phyloP scores from a whole-genome alignment of 805 yeast species.

The Candida fluviatilis region DNA sequence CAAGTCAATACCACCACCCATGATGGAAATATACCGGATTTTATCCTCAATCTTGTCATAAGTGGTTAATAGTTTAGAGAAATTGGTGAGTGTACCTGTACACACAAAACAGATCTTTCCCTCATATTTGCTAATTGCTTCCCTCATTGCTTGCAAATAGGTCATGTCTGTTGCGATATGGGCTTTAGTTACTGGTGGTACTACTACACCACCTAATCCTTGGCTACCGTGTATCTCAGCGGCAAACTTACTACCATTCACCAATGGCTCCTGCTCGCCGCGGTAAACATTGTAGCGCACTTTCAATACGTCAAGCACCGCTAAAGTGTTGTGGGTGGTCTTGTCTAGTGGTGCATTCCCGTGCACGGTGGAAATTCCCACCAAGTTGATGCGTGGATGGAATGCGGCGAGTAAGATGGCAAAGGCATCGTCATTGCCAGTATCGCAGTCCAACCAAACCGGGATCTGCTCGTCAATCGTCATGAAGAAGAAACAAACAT shows the following conservation, averaged over 20 bases:
- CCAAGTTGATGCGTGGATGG: slow-evolving; percentile 52
- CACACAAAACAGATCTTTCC: slow-evolving; percentile 60
- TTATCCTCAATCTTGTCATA: slow-evolving; percentile 51
- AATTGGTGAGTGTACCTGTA: slow-evolving; percentile 75
- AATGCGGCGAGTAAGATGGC: slow-evolving; percentile 64
- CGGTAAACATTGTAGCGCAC: slow-evolving; percentile 57
- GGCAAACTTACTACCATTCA: slow-evolving; percentile 47
- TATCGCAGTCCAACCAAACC: slow-evolving; percentile 88
- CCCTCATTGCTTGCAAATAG: slow-evolving; percentile 33
- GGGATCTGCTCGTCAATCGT: slow-evolving; percentile 35
- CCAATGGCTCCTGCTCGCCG: slow-evolving; percentile 60
- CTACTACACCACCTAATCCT: slow-evolving; percentile 73
- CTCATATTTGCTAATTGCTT: slow-evolving; percentile 40
- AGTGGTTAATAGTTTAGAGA: slow-evolving; percentile 50
- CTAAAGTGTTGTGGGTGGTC: slow-evolving; percentile 68
- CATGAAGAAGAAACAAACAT: no score
- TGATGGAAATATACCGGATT: slow-evolving; percentile 55
- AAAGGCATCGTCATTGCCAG: slow-evolving; percentile 85
- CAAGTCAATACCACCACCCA: slow-evolving; percentile 68
- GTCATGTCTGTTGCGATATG: slow-evolving; percentile 13
- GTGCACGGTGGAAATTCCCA: slow-evolving; percentile 73
- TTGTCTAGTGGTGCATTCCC: slow-evolving; percentile 64
- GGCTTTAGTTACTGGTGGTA: slow-evolving; percentile 41
- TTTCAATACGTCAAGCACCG: slow-evolving; percentile 58
- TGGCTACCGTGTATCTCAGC: slow-evolving; percentile 66